Evolutionary conservation across 2,329 filamentous ascomycete species (phyloP), one percentile per base, ranked within the genome.

Genomic region (Plenodomus biglobosus): DNA sequence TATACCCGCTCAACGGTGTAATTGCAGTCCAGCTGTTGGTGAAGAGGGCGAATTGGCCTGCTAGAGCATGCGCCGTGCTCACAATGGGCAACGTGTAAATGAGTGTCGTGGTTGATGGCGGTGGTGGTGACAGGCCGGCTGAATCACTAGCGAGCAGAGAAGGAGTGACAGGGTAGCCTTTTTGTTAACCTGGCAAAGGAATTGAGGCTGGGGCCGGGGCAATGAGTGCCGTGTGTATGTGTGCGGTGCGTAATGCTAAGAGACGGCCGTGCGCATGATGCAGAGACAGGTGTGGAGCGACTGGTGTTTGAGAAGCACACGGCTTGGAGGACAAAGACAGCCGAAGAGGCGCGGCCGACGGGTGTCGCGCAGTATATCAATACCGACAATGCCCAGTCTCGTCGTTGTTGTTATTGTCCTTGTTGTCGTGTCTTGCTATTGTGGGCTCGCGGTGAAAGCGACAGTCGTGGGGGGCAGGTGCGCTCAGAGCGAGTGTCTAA

Each of bases 71-170:
- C 55, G 44, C 40, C 36, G 53, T 36, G 54, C 50, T 48, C 50
- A 37, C 40, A 39, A 37, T 41, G 36, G 35, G 22, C 20, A 24
- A 19, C 16, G 36, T n/a, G 41, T 11, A 13, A 38, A 30, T 40
- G 36, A 42, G 20, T 39, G 37, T 44, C 37, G 46, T 41, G 43
- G 47, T 39, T 52, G 44, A 42, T 52, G 21, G 53, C 49, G 46
- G 52, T 52, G 37, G 62, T 69, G 63, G 66, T 67, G 57, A 71
- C 69, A 72, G 69, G 50, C 69, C 69, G 47, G 69, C 69, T 72
- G 69, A 59, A 70, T 65, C 66, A 67, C 68, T 62, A 54, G 53
- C 48, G 51, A 62, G 52, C 45, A 51, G 53, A 49, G 48, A 65
- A 57, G 52, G 64, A 66, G 59, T 48, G 65, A 66, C 61, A 64